These are phyloP conservation scores for Malassezia arunalokei DNA, from an alignment of 1,284 basidiomycete genomes.

Conservation along the genomic window DNA sequence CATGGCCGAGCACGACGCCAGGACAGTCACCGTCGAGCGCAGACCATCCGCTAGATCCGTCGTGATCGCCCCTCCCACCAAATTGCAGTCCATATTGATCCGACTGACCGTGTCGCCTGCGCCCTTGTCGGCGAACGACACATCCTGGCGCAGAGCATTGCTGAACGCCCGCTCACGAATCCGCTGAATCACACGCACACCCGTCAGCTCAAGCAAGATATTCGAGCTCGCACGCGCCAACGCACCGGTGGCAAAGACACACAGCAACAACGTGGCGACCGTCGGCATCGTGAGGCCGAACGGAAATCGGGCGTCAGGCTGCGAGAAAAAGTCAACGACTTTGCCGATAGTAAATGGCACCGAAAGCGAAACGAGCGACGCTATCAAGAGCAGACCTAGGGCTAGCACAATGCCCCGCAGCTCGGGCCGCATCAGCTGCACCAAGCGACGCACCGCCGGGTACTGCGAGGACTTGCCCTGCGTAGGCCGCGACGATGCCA, in stretches of 20 bases:
- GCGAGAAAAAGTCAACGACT: conserved; percentile 44
- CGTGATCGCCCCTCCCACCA: conserved; percentile 78
- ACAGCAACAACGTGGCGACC: conserved; percentile 63
- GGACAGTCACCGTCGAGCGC: conserved; percentile 32
- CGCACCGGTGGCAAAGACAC: conserved; percentile 76
- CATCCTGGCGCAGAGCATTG: conserved; percentile 72
- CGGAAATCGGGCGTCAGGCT: conserved; percentile 19
- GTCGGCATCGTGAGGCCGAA: conserved; percentile 59
- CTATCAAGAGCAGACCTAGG: conserved; percentile 42
- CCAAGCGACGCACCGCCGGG: conserved; percentile 34
- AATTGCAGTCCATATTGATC: conserved; percentile 78
- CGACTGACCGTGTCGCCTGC: conserved; percentile 88
- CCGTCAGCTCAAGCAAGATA: conserved; percentile 69
- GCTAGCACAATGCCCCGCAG: conserved; percentile 30
- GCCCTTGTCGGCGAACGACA: conserved; percentile 64
- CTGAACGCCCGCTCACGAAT: conserved; percentile 71
- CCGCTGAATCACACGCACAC: conserved; percentile 81
- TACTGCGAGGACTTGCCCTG: conserved; percentile 14
- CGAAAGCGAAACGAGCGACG: conserved; percentile 59
- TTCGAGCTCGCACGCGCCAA: conserved; percentile 74
- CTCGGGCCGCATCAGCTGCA: conserved; percentile 39
- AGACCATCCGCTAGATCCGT: conserved; percentile 35
- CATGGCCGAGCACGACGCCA: conserved; percentile 72
- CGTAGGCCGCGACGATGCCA: conserved; percentile 2
- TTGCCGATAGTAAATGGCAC: conserved; percentile 44